Evolutionary conservation across 2,329 filamentous ascomycete genomes (phyloP), one percentile per base, ranked within the genome.

Genomic region (Macrophomina phaseolina): DNA sequence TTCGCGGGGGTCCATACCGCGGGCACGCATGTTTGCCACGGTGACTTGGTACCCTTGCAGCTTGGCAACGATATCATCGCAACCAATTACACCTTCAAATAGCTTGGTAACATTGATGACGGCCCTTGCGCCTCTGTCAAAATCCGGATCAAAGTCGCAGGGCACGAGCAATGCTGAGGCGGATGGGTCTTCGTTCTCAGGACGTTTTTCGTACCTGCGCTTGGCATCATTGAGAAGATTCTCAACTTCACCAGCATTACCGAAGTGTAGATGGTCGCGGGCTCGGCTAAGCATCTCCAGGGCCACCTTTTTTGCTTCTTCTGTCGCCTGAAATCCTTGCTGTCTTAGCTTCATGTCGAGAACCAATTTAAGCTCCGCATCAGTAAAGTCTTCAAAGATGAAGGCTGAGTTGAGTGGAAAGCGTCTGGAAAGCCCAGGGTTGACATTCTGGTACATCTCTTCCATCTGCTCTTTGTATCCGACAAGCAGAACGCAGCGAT

Each of bases 211-310:
- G 68, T 86, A 81, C 1, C 75, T 70, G 4, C 76, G 73, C 69
- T 90, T 91, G 0, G 89, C 85, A 0, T 75, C 74, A 58, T 86
- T 82, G 0, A 92, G 79, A 0, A 92, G 73, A n/a, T 85, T 90
- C 55, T 94, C 90, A 18, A 95, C 86, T 69, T 92, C 90, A 0
- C 90, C 87, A 0, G 87, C 90, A 70, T 94, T 94, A 0, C 91
- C 87, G 73, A 91, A 92, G 69, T 90, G 85, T 0, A 85, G 84
- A 0, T 86, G 82, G 69, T 90, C 90, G 0, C 89, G 85, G 1
- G 85, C 84, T 4, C 89, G 83, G 6, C 79, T 77, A 0, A 94
- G 80, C n/a, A 89, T 80, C 3, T 89, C 87, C 67, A 89, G 77
- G 0, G 85, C 89, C 0, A 86, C 85, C 0, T 76, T 74, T 63